phyloP scores from a whole-genome alignment of 108 stramenopile genomes.

The Chaetoceros tenuissimus region DNA sequence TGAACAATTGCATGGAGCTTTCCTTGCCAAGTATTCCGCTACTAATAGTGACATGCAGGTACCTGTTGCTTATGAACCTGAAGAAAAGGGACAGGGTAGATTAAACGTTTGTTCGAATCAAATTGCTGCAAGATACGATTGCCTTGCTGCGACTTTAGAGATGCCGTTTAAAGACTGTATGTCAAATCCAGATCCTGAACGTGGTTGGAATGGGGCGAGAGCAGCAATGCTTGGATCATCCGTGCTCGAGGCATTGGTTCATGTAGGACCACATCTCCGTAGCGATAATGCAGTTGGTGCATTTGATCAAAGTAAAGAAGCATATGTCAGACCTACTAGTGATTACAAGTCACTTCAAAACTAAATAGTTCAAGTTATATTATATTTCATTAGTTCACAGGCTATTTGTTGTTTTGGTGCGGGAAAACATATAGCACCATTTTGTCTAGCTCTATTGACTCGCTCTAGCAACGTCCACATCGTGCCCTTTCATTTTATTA shows the following conservation, averaged over 20 bases:
- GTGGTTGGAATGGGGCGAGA: constrained; percentile 57
- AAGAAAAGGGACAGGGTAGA: constrained; percentile 31
- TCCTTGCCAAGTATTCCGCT: constrained; percentile 51
- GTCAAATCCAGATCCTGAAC: constrained; percentile 42
- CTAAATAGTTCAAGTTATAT: too few species aligned
- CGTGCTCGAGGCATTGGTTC: constrained; percentile 49
- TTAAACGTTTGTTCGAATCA: constrained; percentile 81
- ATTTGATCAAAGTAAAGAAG: constrained; percentile 40
- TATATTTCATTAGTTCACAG: too few species aligned
- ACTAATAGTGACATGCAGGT: constrained; percentile 75
- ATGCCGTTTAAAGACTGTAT: constrained; percentile 87
- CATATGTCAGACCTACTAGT: constrained; percentile 45
- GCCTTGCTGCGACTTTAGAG: constrained; percentile 71
- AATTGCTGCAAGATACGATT: constrained; percentile 65
- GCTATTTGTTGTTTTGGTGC: too few species aligned
- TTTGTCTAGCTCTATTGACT: too few species aligned
- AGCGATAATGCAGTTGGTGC: constrained; percentile 63
- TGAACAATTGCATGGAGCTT: constrained; percentile 70
- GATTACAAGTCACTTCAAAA: constrained; percentile 22
- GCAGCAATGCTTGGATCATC: constrained; percentile 51
- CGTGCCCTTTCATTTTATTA: too few species aligned
- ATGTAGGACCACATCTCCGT: constrained; percentile 64
- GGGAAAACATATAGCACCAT: too few species aligned
- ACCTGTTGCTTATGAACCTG: constrained; percentile 63
- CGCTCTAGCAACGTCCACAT: too few species aligned